Base-by-base conservation (phyloP, 148 eudicot species). In the Nyssa sinensis region DNA sequence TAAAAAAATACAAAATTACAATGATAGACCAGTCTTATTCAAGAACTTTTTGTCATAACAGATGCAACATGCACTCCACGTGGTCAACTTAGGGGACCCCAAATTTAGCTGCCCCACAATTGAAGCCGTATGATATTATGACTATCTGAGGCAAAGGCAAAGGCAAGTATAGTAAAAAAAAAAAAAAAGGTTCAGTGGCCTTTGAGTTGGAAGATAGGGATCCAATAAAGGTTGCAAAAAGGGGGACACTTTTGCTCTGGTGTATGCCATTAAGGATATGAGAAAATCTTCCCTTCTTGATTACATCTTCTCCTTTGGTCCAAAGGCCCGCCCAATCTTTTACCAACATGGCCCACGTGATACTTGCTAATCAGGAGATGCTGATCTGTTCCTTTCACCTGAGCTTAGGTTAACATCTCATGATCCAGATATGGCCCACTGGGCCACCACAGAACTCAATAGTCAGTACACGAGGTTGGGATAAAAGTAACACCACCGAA, bases 171-270 rank as follows among this genome's bases (percentile, higher is more conserved):
- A 64, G 47, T 17, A n/a, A 57, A n/a, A n/a, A n/a, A n/a, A n/a
- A 57, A 55, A 14, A 16, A 71, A 73, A 70, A 69, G 73, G 55
- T 79, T 69, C 51, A 63, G 76, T 64, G 64, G 62, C n/a, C n/a
- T n/a, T 13, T 57, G 53, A n/a, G 39, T 74, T 64, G n/a, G n/a
- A 66, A 33, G 57, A 24, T 30, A n/a, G n/a, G 84, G 78, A 79
- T 74, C 77, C 79, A 30, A 80, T 69, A 62, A 80, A 85, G 71
- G 5, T n/a, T 27, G 3, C n/a, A n/a, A 69, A 72, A 59, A 37
- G 73, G 53, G 66, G 27, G 34, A 60, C 66, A 69, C 78, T 35
- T 60, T 73, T 32, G 39, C 47, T 23, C 39, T 55, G 75, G 69
- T 79, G 72, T 33, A 75, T 72, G 29, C 64, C 67, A 75, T 44